phyloP scores from a whole-genome alignment of 2,329 filamentous ascomycete species.

The Podosphaera xanthii region DNA sequence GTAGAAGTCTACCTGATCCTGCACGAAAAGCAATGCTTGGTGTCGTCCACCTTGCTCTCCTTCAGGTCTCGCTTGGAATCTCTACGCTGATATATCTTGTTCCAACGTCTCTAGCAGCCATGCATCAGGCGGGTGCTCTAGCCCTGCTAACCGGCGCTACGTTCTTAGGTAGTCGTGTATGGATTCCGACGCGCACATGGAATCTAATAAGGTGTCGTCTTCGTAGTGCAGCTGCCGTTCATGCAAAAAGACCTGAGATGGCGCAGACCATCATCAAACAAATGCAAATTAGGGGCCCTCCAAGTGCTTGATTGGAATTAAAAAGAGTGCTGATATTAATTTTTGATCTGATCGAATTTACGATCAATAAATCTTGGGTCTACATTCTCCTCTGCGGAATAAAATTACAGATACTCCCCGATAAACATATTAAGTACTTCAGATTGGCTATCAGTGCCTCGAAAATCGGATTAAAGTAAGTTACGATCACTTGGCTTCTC shows the following conservation, averaged over 20 bases:
- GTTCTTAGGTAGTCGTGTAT: conserved; percentile 55
- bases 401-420: no score
- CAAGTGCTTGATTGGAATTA: no score
- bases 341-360: no score
- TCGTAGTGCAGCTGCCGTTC: conserved; percentile 5
- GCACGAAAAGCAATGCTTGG: conserved; percentile 51
- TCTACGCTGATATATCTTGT: conserved; percentile 85
- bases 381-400: no score
- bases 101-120: conserved; percentile 64
- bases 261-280: background rate
- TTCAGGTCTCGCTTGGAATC: conserved; percentile 77
- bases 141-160: conserved; percentile 65
- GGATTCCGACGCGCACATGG: conserved; percentile 44
- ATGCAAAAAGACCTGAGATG: background rate
- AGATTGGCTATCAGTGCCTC: no score
- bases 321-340: no score
- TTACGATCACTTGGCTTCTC: no score
- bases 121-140: conserved; percentile 78
- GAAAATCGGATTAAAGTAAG: no score
- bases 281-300: no score
- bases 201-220: conserved; percentile 27
- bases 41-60: conserved; percentile 55
- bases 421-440: no score
- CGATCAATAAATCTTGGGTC: no score
- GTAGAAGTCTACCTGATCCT: conserved; percentile 33